Percentiles rank a stretch among this genome's conserved stretches.
phyloP scores from a whole-genome alignment of 148 eudicot species.

The Rhododendron mucronatum region DNA sequence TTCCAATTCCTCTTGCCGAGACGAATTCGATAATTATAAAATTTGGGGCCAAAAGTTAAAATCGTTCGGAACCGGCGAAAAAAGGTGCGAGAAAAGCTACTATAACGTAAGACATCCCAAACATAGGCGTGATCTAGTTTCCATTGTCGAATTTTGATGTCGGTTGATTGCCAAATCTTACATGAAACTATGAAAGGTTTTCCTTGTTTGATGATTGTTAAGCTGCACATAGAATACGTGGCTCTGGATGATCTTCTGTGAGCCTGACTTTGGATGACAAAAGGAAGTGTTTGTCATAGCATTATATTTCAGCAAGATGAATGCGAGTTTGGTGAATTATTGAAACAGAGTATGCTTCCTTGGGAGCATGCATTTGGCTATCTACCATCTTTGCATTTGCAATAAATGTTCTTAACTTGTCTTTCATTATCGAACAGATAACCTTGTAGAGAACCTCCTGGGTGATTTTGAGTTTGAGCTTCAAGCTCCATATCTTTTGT shows the following conservation, averaged over 20 bases:
- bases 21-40: not conserved
- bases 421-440: slow-evolving; percentile 43
- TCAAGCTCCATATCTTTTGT: slow-evolving; percentile 77
- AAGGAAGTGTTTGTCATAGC: not conserved
- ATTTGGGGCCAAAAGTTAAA: not conserved
- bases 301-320: not conserved
- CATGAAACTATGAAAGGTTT: not conserved
- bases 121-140: not conserved
- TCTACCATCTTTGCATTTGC: not conserved
- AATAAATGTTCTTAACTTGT: not conserved
- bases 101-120: not conserved
- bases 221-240: not conserved
- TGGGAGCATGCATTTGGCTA: not conserved
- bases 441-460: slow-evolving; percentile 81
- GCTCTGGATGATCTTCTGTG: not conserved
- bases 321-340: not conserved
- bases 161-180: not conserved
- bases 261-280: not conserved
- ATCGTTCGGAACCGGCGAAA: not conserved
- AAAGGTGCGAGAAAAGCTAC: not conserved
- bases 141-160: not conserved
- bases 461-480: slow-evolving; percentile 90
- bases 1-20: not conserved
- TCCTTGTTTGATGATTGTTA: not conserved
- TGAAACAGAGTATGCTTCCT: not conserved